phyloP scores from a whole-genome alignment of 2,329 filamentous ascomycete species.

The Claviceps maximensis region DNA sequence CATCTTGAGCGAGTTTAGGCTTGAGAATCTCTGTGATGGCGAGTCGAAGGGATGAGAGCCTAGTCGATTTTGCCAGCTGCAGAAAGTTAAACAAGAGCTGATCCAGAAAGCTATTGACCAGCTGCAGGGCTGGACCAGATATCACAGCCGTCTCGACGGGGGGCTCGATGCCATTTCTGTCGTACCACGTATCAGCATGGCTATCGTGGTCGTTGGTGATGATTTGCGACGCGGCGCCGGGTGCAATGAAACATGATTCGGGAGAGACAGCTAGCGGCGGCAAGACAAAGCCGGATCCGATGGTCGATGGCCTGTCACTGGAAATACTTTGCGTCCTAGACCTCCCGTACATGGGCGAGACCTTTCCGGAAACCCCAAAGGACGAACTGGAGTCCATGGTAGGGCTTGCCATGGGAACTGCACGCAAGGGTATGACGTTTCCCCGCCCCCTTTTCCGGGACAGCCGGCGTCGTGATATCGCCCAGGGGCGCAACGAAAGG shows the following conservation, averaged over 20 bases:
- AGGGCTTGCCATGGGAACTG: background rate
- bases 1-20: conserved; percentile 74
- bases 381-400: conserved; percentile 3
- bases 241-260: conserved; percentile 74
- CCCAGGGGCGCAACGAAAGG: background rate
- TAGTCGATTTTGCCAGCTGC: conserved; percentile 64
- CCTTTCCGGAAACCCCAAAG: conserved; percentile 15
- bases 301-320: conserved; percentile 55
- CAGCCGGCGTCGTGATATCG: background rate
- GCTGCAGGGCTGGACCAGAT: conserved; percentile 55
- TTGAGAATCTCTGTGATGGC: conserved; percentile 81
- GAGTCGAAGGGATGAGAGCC: conserved; percentile 59
- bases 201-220: conserved; percentile 79
- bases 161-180: conserved; percentile 52
- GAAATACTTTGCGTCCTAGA: conserved; percentile 52
- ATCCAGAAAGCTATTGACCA: conserved; percentile 88
- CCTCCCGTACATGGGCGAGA: conserved; percentile 22
- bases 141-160: conserved; percentile 59
- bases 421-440: background rate
- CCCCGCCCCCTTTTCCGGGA: too few species aligned
- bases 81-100: conserved; percentile 86
- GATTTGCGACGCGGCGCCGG: conserved; percentile 78
- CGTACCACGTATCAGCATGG: conserved; percentile 55
- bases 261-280: conserved; percentile 60
- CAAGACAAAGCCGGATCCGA: conserved; percentile 44